phyloP scores from a whole-genome alignment of 2,329 filamentous ascomycete species.

The Plenodomus lindquistii region DNA sequence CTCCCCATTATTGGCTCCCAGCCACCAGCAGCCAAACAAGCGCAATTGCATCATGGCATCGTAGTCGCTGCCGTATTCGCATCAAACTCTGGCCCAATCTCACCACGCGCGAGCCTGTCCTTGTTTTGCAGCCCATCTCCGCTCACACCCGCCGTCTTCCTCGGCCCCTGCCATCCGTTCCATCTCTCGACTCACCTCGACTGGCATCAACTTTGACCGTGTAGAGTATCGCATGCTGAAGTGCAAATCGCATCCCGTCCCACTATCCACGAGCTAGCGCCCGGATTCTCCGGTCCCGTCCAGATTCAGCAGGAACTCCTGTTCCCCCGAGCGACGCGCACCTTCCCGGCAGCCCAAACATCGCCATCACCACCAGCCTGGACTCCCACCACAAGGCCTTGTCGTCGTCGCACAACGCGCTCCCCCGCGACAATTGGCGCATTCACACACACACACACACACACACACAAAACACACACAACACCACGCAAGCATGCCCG shows the following conservation, averaged over 20 bases:
- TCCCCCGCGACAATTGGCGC: conserved; percentile 14
- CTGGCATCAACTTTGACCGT: conserved; percentile 8
- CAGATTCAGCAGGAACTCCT: conserved; percentile 16
- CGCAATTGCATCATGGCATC: conserved; percentile 37
- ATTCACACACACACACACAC: conserved; percentile 6
- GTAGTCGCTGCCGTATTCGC: conserved; percentile 16
- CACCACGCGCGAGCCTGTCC: conserved; percentile 13
- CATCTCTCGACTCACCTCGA: background rate
- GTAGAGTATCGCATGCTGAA: conserved; percentile 12
- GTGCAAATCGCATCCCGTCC: background rate
- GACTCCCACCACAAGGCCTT: conserved; percentile 1
- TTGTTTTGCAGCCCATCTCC: conserved; percentile 4
- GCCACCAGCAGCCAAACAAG: conserved; percentile 22
- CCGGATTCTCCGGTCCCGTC: conserved; percentile 21
- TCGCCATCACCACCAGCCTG: conserved; percentile 6
- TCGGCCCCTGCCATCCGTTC: conserved; percentile 2
- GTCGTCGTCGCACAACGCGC: conserved; percentile 5
- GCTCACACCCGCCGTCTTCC: background rate
- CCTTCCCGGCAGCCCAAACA: conserved; percentile 6
- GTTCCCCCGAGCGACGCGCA: conserved; percentile 19
- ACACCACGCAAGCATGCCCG: too few species aligned
- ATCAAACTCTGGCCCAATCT: conserved; percentile 15
- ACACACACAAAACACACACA: too few species aligned
- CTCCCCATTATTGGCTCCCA: conserved; percentile 34
- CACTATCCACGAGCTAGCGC: conserved; percentile 17